Conservation (phyloP, 1,284 basidiomycete genomes). For the Phlebopus sp. region DNA sequence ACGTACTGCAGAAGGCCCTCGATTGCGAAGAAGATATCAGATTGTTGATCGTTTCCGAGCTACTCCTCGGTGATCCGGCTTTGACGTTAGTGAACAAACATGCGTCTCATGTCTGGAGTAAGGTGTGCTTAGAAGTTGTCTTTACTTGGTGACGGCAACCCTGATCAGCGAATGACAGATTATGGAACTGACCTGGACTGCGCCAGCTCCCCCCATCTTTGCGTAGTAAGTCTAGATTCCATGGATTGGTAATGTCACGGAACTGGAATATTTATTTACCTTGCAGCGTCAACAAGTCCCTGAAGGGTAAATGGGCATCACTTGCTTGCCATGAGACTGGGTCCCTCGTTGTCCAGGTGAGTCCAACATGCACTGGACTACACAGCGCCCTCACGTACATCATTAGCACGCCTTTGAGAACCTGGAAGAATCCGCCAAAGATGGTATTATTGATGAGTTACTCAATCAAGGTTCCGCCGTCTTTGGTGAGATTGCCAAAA, state of each 20-base stretch:
- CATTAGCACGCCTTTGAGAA: slow-evolving; percentile 82
- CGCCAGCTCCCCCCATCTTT: slow-evolving; percentile 80
- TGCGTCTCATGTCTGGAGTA: slow-evolving; percentile 85
- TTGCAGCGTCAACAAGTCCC: slow-evolving; percentile 72
- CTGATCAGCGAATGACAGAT: slow-evolving; percentile 44
- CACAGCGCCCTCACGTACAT: slow-evolving; percentile 8
- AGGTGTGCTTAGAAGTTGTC: slow-evolving; percentile 42
- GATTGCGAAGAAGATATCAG: slow-evolving; percentile 83
- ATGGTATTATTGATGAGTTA: slow-evolving; percentile 76
- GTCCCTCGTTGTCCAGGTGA: slow-evolving; percentile 76
- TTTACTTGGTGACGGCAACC: background rate
- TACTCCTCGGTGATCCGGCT: slow-evolving; percentile 75
- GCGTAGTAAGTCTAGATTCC: slow-evolving; percentile 54
- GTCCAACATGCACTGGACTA: background rate
- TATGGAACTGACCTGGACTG: slow-evolving; percentile 81
- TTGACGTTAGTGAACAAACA: slow-evolving; percentile 83
- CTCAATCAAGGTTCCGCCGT: slow-evolving; percentile 64
- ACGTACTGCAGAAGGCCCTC: slow-evolving; percentile 83
- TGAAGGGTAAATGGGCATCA: slow-evolving; percentile 82
- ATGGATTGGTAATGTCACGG: background rate
- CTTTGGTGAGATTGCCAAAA: slow-evolving; percentile 77
- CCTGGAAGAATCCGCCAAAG: slow-evolving; percentile 75
- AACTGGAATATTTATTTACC: slow-evolving; percentile 7
- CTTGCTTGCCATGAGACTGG: slow-evolving; percentile 86
- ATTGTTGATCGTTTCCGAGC: slow-evolving; percentile 74